Evolutionary conservation across 768 basidiomycete species (phyloP).

Genomic region (Naganishia vaughanmartiniae): DNA sequence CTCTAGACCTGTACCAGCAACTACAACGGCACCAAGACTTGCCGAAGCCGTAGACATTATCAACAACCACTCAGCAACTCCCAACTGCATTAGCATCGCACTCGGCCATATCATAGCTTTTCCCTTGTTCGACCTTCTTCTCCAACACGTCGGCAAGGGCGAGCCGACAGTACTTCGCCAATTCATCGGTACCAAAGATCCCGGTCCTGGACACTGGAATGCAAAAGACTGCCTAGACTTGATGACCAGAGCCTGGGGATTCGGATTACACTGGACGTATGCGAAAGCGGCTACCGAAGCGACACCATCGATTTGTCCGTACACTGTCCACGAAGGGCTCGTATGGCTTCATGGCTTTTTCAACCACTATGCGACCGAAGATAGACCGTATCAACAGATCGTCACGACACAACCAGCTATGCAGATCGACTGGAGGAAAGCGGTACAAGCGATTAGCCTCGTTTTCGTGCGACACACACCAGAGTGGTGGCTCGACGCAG

Average conservation of each 20-base stretch:
- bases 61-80: neutral
- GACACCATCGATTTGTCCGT: neutral
- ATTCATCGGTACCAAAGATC: neutral
- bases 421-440: neutral
- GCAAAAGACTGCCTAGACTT: neutral
- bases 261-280: neutral
- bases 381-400: neutral
- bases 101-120: conserved; percentile 12
- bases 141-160: neutral
- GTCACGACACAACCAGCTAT: neutral
- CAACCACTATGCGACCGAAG: neutral
- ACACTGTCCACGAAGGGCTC: neutral
- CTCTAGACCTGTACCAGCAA: too few relatives aligned
- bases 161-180: conserved; percentile 3
- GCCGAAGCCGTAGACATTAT: conserved; percentile 6
- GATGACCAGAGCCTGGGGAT: neutral
- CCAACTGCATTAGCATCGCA: neutral
- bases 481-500: conserved; percentile 1
- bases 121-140: conserved; percentile 13
- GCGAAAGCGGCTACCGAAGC: too few relatives aligned
- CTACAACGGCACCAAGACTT: neutral
- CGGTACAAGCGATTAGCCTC: neutral
- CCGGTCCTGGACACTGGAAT: conserved; percentile 9
- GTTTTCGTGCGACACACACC: conserved; percentile 8
- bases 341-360: conserved; percentile 8